phyloP scores from a whole-genome alignment of 1,139 yeast genomes.

The Blastobotrys arbuscula region DNA sequence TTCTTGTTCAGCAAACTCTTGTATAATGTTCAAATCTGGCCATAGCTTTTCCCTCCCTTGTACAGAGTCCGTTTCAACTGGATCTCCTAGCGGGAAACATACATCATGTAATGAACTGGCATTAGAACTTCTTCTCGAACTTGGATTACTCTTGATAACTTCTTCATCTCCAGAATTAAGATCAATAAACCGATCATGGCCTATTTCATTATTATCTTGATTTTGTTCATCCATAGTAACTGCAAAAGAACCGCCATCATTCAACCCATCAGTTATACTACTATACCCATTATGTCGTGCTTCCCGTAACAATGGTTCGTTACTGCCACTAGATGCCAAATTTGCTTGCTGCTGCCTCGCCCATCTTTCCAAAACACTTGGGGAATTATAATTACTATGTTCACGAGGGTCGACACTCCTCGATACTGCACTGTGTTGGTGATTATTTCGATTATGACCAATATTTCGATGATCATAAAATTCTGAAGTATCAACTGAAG shows the following conservation, averaged over 20 bases:
- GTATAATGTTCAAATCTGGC: slow-evolving; percentile 77
- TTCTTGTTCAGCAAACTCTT: slow-evolving; percentile 74
- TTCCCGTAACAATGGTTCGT: slow-evolving; percentile 14
- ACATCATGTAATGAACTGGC: slow-evolving; percentile 82
- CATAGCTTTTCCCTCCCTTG: slow-evolving; percentile 43
- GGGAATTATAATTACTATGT: slow-evolving; percentile 4
- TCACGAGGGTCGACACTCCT: not conserved
- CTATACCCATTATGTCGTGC: slow-evolving; percentile 10
- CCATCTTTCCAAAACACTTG: slow-evolving; percentile 22
- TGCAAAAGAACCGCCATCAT: slow-evolving; percentile 22
- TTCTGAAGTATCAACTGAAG: slow-evolving; percentile 12
- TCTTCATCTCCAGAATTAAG: slow-evolving; percentile 19
- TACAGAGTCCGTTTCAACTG: slow-evolving; percentile 38
- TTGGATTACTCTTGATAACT: slow-evolving; percentile 50
- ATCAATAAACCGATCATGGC: slow-evolving; percentile 15
- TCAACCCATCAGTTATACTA: slow-evolving; percentile 15
- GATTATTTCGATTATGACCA: not conserved
- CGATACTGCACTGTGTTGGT: slow-evolving; percentile 3
- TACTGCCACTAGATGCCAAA: slow-evolving; percentile 12
- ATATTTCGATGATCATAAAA: slow-evolving; percentile 9
- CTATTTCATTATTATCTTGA: not conserved
- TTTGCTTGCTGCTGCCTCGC: slow-evolving; percentile 16
- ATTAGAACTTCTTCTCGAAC: slow-evolving; percentile 64
- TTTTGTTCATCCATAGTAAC: slow-evolving; percentile 20
- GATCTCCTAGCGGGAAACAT: slow-evolving; percentile 60